phyloP scores from a whole-genome alignment of 140 eudicot species.

The Artemisia princeps region DNA sequence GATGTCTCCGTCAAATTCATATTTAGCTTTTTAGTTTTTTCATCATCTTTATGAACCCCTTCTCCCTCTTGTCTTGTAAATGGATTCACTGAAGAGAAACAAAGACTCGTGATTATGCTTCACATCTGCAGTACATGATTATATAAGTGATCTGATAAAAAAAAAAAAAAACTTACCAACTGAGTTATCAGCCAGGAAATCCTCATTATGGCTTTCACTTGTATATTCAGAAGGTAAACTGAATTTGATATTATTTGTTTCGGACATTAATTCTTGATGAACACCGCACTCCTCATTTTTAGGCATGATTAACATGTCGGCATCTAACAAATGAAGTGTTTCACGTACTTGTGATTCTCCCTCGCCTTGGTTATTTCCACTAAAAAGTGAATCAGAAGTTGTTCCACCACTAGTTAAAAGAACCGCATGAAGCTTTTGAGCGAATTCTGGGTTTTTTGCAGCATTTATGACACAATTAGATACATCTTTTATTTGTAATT shows the following conservation, averaged over 20 bases:
- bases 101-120: slow-evolving; percentile 11
- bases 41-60: slow-evolving; percentile 17
- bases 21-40: slow-evolving; percentile 18
- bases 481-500: slow-evolving; percentile 49
- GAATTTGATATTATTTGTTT: slow-evolving; percentile 1
- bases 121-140: background rate
- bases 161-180: slow-evolving; percentile 14
- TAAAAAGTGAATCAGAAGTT: slow-evolving; percentile 35
- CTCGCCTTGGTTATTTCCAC: slow-evolving; percentile 23
- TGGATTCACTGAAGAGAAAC: slow-evolving; percentile 25
- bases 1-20: slow-evolving; percentile 16
- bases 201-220: slow-evolving; percentile 13
- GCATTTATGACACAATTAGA: slow-evolving; percentile 52
- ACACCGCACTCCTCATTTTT: slow-evolving; percentile 30
- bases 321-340: slow-evolving; percentile 25
- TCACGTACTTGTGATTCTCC: slow-evolving; percentile 35
- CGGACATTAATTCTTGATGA: slow-evolving; percentile 21
- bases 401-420: slow-evolving; percentile 41
- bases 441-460: slow-evolving; percentile 62
- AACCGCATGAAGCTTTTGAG: slow-evolving; percentile 55
- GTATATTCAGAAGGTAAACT: slow-evolving; percentile 24
- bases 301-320: slow-evolving; percentile 30
- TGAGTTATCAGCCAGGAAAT: slow-evolving; percentile 21
- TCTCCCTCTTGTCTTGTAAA: slow-evolving; percentile 21
- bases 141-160: background rate